These are phyloP conservation scores for Fusarium staphyleae DNA, from an alignment of 2,329 filamentous ascomycete species.

Conservation along the genomic window DNA sequence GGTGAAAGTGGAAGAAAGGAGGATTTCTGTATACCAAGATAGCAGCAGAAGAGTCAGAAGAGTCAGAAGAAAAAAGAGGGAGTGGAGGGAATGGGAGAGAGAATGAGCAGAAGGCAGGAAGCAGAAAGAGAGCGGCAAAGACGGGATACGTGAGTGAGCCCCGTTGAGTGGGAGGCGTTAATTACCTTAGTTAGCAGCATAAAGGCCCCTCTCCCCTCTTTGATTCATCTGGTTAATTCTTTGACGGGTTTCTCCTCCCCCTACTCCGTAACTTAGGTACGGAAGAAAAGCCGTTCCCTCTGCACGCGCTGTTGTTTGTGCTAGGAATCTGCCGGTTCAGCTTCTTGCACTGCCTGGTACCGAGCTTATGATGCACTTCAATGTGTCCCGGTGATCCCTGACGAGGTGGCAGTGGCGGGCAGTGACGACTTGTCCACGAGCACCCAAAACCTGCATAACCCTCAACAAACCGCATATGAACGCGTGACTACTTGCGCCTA, in stretches of 20 bases:
- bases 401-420: neutral
- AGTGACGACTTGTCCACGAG: too few relatives aligned
- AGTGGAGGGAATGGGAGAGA: conserved; percentile 5
- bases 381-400: neutral
- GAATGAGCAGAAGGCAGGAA: too few relatives aligned
- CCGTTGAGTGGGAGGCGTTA: conserved; percentile 34
- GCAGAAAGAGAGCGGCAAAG: conserved; percentile 7
- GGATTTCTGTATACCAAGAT: conserved; percentile 11
- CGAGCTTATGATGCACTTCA: neutral
- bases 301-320: too few relatives aligned
- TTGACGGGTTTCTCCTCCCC: conserved; percentile 9
- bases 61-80: conserved; percentile 1
- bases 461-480: neutral
- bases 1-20: conserved; percentile 6
- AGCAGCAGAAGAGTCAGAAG: conserved; percentile 1
- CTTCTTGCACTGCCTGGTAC: conserved; percentile 3
- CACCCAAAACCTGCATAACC: neutral
- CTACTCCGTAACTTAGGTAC: too few relatives aligned
- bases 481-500: neutral
- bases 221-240: conserved; percentile 7
- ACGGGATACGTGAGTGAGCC: conserved; percentile 11
- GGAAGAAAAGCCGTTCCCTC: too few relatives aligned
- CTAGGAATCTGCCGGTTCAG: neutral
- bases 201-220: conserved; percentile 5
- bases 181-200: conserved; percentile 38